These are phyloP conservation scores for Quercus ilex DNA, from an alignment of 306 rosid genomes.

Conservation along the genomic window DNA sequence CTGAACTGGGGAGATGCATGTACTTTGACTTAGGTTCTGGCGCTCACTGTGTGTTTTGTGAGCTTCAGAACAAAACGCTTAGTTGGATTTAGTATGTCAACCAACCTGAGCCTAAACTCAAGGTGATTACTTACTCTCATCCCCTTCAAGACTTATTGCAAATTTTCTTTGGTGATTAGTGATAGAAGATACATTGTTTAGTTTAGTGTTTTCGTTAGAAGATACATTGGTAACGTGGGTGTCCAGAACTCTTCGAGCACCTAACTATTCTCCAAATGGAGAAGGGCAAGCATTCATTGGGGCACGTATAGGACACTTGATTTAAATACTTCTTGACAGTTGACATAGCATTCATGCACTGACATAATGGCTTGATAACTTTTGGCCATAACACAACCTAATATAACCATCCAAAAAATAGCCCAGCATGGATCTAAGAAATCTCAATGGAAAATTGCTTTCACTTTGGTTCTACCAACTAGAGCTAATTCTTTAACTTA, in stretches of 20 bases:
- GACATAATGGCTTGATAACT: not conserved
- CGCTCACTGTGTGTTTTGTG: slow-evolving; percentile 63
- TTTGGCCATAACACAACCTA: not conserved
- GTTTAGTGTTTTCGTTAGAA: not conserved
- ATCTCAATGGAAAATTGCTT: not conserved
- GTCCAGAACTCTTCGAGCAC: too few relatives aligned
- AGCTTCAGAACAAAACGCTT: slow-evolving; percentile 57
- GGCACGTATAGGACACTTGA: not conserved
- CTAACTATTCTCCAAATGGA: not conserved
- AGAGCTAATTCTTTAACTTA: not conserved
- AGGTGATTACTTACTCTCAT: slow-evolving; percentile 39
- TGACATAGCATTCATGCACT: not conserved
- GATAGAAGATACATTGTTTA: not conserved
- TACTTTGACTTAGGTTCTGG: slow-evolving; percentile 68
- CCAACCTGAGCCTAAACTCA: slow-evolving; percentile 70
- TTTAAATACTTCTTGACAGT: not conserved
- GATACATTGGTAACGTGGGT: not conserved
- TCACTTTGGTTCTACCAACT: not conserved
- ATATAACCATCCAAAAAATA: not conserved
- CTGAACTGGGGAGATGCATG: slow-evolving; percentile 79
- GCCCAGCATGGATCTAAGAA: too few relatives aligned
- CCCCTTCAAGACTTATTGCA: not conserved
- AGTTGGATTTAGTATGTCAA: slow-evolving; percentile 86
- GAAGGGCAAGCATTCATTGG: not conserved
- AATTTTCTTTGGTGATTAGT: slow-evolving; percentile 4